A percentile compares a stretch with the other conserved stretches of the same genome.
Conservation (phyloP, 2,329 filamentous ascomycete genomes). For the Fusarium burgessii region DNA sequence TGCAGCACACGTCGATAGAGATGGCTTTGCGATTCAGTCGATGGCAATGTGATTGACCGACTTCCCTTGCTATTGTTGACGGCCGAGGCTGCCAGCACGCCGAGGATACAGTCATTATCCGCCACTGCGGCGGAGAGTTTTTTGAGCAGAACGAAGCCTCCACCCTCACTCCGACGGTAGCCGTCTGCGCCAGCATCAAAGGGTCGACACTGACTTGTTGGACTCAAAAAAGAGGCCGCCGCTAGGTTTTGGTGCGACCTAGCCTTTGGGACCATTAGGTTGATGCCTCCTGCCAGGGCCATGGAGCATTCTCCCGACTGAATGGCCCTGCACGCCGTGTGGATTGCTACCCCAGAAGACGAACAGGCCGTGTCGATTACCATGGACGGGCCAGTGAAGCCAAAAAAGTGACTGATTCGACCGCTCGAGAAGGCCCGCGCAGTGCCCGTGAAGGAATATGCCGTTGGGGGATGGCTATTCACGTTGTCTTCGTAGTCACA, state of each 20-base stretch:
- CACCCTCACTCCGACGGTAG: background rate
- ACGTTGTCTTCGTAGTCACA: background rate
- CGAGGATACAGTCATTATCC: background rate
- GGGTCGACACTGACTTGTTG: background rate
- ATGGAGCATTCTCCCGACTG: background rate
- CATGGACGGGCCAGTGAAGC: background rate
- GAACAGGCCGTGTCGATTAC: background rate
- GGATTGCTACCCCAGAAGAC: background rate
- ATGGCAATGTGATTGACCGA: background rate
- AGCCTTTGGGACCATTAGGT: background rate
- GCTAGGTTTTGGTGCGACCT: background rate
- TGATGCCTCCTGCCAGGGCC: constrained; percentile 1
- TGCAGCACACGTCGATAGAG: background rate
- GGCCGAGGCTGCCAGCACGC: background rate
- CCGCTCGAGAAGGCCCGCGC: background rate
- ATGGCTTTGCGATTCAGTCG: background rate
- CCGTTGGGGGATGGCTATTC: background rate
- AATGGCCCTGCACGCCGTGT: background rate
- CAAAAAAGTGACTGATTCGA: background rate
- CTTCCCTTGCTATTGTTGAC: background rate
- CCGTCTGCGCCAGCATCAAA: background rate
- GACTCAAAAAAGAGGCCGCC: background rate
- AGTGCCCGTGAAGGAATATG: background rate
- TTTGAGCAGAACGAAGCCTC: background rate
- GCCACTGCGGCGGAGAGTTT: background rate